phyloP scores from a whole-genome alignment of 2,329 filamentous ascomycete genomes.

The Zymoseptoria crescenta region DNA sequence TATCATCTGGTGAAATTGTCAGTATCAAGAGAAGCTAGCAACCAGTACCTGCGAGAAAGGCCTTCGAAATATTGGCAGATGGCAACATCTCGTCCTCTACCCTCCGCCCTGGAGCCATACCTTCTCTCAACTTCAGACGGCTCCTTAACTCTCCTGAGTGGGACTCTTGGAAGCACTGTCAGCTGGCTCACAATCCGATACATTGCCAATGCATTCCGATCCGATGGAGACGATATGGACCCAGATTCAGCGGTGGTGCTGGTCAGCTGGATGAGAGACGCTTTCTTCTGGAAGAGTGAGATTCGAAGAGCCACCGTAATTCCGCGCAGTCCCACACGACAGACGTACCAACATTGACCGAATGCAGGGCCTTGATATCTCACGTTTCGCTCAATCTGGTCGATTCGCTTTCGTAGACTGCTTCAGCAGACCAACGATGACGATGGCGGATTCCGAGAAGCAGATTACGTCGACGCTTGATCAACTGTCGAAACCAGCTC shows the following conservation, averaged over 20 bases:
- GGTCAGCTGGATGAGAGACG: slow-evolving; percentile 74
- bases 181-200: slow-evolving; percentile 52
- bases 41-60: not conserved
- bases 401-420: slow-evolving; percentile 71
- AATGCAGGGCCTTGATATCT: slow-evolving; percentile 61
- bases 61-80: not conserved
- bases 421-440: slow-evolving; percentile 31
- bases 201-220: slow-evolving; percentile 39
- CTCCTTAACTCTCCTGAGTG: slow-evolving; percentile 60
- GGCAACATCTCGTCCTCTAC: slow-evolving; percentile 30
- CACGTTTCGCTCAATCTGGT: slow-evolving; percentile 48
- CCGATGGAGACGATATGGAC: slow-evolving; percentile 9
- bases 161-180: slow-evolving; percentile 46
- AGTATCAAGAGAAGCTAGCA: not conserved
- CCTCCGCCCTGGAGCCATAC: slow-evolving; percentile 58
- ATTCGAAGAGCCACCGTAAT: slow-evolving; percentile 27
- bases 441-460: slow-evolving; percentile 8
- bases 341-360: not conserved
- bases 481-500: not conserved
- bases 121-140: slow-evolving; percentile 50
- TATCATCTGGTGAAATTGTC: not conserved
- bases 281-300: slow-evolving; percentile 69
- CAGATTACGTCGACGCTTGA: slow-evolving; percentile 7
- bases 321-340: not conserved
- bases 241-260: slow-evolving; percentile 51